These are phyloP conservation scores for Gloeostereum incarnatum DNA, from an alignment of 768 basidiomycete species.

Conservation along the genomic window DNA sequence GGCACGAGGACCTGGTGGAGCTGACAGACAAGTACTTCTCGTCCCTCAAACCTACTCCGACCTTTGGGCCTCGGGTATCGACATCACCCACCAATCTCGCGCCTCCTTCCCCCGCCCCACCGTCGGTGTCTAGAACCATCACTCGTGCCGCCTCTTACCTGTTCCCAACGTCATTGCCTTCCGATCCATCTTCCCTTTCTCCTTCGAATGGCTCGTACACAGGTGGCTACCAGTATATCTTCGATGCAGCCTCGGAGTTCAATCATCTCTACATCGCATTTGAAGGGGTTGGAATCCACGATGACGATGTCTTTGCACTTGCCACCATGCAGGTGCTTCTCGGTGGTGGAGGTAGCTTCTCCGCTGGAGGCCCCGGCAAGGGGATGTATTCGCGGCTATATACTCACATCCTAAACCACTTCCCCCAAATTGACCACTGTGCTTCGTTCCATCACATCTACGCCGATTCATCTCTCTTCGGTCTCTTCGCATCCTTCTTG, in stretches of 20 bases:
- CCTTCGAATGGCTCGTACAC: conserved; percentile 56
- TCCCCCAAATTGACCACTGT: conserved; percentile 91
- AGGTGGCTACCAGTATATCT: conserved; percentile 73
- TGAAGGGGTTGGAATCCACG: conserved; percentile 85
- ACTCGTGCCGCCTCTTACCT: conserved; percentile 76
- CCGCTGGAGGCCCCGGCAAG: conserved; percentile 96
- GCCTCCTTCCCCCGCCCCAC: conserved; percentile 35
- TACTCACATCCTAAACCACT: conserved; percentile 92
- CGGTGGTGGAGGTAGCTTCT: conserved; percentile 95
- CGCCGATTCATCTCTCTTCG: conserved; percentile 88
- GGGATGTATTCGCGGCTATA: conserved; percentile 98
- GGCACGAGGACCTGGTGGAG: conserved; percentile 82
- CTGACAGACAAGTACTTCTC: conserved; percentile 81
- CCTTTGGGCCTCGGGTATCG: conserved; percentile 12
- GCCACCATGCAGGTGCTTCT: conserved; percentile 93
- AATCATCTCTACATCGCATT: conserved; percentile 91
- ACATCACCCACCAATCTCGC: conserved; percentile 47
- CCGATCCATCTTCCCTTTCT: conserved; percentile 12
- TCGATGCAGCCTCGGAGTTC: conserved; percentile 58
- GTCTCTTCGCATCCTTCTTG: conserved; percentile 79
- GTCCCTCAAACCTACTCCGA: conserved; percentile 35
- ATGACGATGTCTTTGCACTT: conserved; percentile 86
- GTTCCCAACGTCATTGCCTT: conserved; percentile 32
- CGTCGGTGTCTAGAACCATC: conserved; percentile 54
- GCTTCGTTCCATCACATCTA: conserved; percentile 98